These are phyloP conservation scores for Colletotrichum cereale DNA, from an alignment of 2,329 filamentous ascomycete species.

Conservation along the genomic window DNA sequence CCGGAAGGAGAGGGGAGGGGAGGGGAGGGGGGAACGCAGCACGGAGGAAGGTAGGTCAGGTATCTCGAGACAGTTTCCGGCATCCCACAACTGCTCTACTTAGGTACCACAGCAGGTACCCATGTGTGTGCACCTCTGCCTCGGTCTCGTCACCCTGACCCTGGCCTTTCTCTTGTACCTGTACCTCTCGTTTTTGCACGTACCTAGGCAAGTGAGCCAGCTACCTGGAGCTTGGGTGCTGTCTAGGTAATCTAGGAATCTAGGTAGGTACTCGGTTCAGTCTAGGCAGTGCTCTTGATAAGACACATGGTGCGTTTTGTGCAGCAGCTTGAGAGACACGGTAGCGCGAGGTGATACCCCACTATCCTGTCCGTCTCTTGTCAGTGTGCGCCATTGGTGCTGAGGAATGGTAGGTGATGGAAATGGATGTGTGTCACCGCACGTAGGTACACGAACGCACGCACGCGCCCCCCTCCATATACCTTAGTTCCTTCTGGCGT, in stretches of 20 bases:
- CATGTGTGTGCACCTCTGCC: background rate
- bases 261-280: too few species aligned
- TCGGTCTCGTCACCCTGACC: background rate
- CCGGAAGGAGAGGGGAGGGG: constrained; percentile 16
- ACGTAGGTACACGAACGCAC: background rate
- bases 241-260: background rate
- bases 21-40: background rate
- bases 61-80: background rate
- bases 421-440: background rate
- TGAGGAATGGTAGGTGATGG: background rate
- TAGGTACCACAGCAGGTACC: background rate
- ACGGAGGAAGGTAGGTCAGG: background rate
- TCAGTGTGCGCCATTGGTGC: background rate
- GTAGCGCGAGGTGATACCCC: background rate
- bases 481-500: background rate
- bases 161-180: background rate
- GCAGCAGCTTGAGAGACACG: background rate
- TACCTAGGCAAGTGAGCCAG: background rate
- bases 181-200: background rate
- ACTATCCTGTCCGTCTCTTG: background rate
- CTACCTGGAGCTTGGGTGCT: background rate
- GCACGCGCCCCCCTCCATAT: background rate
- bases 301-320: background rate
- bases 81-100: background rate
- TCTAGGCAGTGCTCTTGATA: background rate